Percentiles rank a stretch among this genome's conserved stretches.
These are phyloP conservation scores for Carpinus viminea DNA, from an alignment of 306 rosid genomes.

Conservation along the genomic window DNA sequence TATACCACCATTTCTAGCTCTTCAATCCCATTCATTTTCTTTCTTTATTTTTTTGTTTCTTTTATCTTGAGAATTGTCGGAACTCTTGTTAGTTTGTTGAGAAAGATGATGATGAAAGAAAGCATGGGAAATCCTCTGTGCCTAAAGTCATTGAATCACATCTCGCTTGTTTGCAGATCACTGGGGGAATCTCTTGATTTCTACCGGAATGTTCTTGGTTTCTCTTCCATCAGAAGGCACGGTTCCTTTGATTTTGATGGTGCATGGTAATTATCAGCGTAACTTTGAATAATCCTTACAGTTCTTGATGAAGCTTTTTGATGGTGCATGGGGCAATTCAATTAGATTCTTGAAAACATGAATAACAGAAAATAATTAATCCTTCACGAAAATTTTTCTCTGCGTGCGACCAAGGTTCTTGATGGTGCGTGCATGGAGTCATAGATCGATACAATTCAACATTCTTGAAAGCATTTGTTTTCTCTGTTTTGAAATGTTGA, in stretches of 20 bases:
- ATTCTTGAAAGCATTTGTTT: neutral
- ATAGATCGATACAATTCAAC: neutral
- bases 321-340: constrained; percentile 26
- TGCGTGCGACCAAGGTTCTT: no score
- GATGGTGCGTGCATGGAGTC: no score
- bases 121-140: constrained; percentile 55
- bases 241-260: constrained; percentile 45
- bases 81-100: neutral
- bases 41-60: no score
- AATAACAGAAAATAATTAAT: no score
- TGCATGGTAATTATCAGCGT: constrained; percentile 36
- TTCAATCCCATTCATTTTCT: neutral
- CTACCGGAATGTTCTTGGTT: constrained; percentile 69
- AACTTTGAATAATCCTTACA: no score
- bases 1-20: neutral
- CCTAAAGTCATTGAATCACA: constrained; percentile 77
- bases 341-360: no score
- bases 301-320: constrained; percentile 13
- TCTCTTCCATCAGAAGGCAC: constrained; percentile 52
- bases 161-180: constrained; percentile 70
- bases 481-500: neutral
- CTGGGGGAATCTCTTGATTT: constrained; percentile 61
- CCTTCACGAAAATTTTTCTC: no score
- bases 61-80: neutral
- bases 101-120: neutral